phyloP scores from a whole-genome alignment of 495 filamentous ascomycete species.

The Ramalina intermedia region DNA sequence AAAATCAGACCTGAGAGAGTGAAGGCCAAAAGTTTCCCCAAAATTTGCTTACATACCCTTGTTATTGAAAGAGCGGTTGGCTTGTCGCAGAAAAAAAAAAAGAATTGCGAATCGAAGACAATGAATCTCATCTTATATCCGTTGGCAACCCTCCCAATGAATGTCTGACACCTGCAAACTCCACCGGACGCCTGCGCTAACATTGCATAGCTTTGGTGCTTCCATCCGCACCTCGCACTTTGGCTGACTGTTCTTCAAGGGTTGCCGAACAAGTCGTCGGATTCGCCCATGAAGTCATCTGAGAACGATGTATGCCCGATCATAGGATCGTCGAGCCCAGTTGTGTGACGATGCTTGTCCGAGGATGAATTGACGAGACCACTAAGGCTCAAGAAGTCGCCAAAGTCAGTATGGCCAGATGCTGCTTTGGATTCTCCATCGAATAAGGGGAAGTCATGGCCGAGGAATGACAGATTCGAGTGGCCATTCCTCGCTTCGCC shows the following conservation, averaged over 20 bases:
- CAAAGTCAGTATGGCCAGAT: neutral
- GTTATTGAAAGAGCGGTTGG: neutral
- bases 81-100: no score
- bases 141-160: no score
- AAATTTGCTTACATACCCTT: no score
- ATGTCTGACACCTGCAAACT: neutral
- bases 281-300: neutral
- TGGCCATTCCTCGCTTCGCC: neutral
- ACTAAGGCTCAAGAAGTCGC: neutral
- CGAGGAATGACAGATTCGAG: neutral
- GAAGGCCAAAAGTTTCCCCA: neutral
- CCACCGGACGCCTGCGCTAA: neutral
- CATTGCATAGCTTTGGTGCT: neutral
- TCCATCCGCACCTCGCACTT: neutral
- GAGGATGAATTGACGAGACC: neutral
- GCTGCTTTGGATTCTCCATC: neutral
- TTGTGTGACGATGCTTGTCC: neutral
- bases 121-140: no score
- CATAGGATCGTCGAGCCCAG: neutral
- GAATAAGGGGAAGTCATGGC: neutral
- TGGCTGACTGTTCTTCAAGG: neutral
- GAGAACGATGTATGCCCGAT: neutral
- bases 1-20: neutral
- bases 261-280: neutral
- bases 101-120: no score